phyloP scores from a whole-genome alignment of 371 early-diverging fungal genomes.

The Mucor lusitanicus region DNA sequence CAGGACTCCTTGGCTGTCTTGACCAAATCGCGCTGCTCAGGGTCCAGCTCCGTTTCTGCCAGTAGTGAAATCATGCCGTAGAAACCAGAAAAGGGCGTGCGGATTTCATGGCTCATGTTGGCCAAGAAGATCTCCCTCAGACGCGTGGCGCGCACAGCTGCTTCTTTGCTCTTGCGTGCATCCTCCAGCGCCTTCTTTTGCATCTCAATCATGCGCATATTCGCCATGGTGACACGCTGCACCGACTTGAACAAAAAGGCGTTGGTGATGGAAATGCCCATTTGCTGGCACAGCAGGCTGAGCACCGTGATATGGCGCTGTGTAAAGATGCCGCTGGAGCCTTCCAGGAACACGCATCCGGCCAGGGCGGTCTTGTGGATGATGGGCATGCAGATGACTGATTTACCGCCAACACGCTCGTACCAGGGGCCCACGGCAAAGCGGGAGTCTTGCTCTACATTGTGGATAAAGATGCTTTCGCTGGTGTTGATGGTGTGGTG shows the following conservation, averaged over 20 bases:
- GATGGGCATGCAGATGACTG: conserved; percentile 62
- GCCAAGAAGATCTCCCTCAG: conserved; percentile 58
- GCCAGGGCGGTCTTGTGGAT: conserved; percentile 50
- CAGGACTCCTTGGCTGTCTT: conserved; percentile 62
- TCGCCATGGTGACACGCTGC: conserved; percentile 44
- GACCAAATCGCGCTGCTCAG: conserved; percentile 61
- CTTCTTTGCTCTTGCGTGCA: conserved; percentile 47
- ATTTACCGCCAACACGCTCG: conserved; percentile 44
- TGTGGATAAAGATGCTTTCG: conserved; percentile 44
- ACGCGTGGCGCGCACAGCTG: conserved; percentile 45
- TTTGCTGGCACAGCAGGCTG: conserved; percentile 58
- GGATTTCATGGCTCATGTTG: conserved; percentile 60
- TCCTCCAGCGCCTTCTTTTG: conserved; percentile 50
- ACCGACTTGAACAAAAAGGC: conserved; percentile 54
- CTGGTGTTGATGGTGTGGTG: conserved; percentile 43
- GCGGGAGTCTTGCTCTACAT: conserved; percentile 41
- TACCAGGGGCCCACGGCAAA: conserved; percentile 51
- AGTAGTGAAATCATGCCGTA: conserved; percentile 62
- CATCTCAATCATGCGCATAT: conserved; percentile 48
- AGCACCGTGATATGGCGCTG: conserved; percentile 58
- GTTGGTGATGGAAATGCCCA: conserved; percentile 63
- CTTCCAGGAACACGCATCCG: conserved; percentile 60
- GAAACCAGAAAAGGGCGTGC: conserved; percentile 63
- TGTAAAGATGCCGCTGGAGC: conserved; percentile 57
- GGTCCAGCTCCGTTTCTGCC: conserved; percentile 51